Evolutionary conservation across 495 filamentous ascomycete species (phyloP), one percentile per base, ranked within the genome.

Genomic region (Podospora fimiseda): DNA sequence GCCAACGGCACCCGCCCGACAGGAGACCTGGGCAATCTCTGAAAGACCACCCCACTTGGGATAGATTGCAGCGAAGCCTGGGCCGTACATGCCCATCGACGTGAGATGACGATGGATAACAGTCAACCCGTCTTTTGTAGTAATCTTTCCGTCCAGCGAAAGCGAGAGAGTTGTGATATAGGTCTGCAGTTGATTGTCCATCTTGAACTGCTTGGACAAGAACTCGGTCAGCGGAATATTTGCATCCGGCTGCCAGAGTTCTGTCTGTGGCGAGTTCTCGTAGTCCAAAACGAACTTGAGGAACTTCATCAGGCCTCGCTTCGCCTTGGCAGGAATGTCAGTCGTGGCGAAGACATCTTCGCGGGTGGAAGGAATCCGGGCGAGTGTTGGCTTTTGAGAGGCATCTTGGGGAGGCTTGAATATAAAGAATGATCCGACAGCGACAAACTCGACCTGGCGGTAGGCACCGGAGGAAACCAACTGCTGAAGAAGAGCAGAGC

Each of bases 401-500:
- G 57, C 39, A 19, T 52, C 50, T 2, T 60, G 36, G n/a, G 57
- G 19, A 2, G 69, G 60, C 48, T 69, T 62, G 63, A 85, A 84
- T 33, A 95, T 82, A 81, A 85, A 97, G 87, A 90, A 97, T 52
- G 87, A 92, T 24, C 94, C 94, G 6, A 97, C 86, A 4, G 93
- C 90, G 55, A 91, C 82, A 67, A 96, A 98, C 57, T 96, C 91
- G 52, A 98, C 78, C 67, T 95, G 88, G 27, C 81, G 80, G 56
- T 94, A 88, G 48, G 94, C 85, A 55, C 86, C 86, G 1, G 92
- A 96, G 2, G 90, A 89, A 37, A 97, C 84, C 36, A 98, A 78
- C 53, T 83, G 76, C 4, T 81, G 76, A 2, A 97, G 73, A 18
- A 96, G 74, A 56, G 79, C 73, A 15, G 89, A 93, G 41, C 84